Base-by-base conservation (phyloP, 441 rosid genomes). In the Erodium texanum region DNA sequence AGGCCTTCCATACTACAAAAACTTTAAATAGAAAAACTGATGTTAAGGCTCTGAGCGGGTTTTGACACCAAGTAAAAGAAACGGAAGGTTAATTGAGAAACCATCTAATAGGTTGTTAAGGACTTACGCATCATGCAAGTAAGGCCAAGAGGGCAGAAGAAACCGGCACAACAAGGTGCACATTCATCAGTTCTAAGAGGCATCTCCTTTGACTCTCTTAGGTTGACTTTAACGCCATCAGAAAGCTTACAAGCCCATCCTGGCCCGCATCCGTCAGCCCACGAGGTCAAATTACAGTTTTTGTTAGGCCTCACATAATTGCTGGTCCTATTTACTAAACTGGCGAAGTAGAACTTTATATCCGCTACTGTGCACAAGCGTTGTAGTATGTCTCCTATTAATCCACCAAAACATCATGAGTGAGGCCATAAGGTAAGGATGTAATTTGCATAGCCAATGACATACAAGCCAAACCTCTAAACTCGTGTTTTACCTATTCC, bases 101-200 rank as follows among this genome's bases (percentile, higher is more conserved):
- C 19, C 52, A 66, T 24, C 50, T 69, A 20, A 34, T 45, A 27
- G 34, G 12, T 64, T 59, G 15, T 22, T 9, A 9, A 48, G 58
- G 15, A 85, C 99, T 84, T 79, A 94, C 99, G 97, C 45, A 94
- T 92, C 97, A 94, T 94, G 83, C 99, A 94, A 50, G 99, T 88
- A 52, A 92, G 74, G 20, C 99, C 99, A 22, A 85, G 90, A 68
- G 99, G 99, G 74, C 98, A 94, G 79, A 94, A 94, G 87, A 94
- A 94, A 34, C 99, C 99, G 65, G 84, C 89, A 23, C 98, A 94
- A 34, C 99, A 94, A 45, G 91, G 73, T 2, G 71, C 74, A 29
- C 98, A 94, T 50, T 70, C 54, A 38, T 68, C 67, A 66, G 85
- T 80, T 75, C 97, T 82, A 14, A 50, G 54, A 62, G 96, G 97